Evolutionary conservation across 352 stramenopile genomes (phyloP).

Genomic region (Globisporangium nodosum): DNA sequence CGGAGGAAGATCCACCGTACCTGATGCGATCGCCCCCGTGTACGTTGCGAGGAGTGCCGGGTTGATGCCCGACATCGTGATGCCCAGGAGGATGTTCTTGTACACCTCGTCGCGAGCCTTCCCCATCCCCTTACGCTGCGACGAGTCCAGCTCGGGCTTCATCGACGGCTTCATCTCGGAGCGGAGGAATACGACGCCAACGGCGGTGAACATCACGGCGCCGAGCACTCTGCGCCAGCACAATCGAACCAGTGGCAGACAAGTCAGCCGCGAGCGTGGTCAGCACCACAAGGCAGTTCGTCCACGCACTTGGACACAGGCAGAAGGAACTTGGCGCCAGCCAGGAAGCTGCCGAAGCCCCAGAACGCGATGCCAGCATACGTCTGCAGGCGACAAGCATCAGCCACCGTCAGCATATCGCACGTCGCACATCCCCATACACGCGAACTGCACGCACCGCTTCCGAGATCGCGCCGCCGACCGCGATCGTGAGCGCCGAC

Average conservation of each 20-base stretch:
- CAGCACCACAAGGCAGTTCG: background rate
- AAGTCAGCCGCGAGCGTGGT: background rate
- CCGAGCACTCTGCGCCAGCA: conserved; percentile 50
- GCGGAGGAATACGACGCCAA: conserved; percentile 76
- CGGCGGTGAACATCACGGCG: conserved; percentile 80
- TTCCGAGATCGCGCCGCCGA: conserved; percentile 80
- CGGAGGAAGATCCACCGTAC: conserved; percentile 21
- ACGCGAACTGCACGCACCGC: conserved; percentile 28
- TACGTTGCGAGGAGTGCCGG: conserved; percentile 81
- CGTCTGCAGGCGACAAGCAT: conserved; percentile 30
- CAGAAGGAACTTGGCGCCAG: conserved; percentile 74
- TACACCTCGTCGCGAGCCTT: conserved; percentile 58
- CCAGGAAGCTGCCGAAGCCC: conserved; percentile 87
- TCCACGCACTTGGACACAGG: conserved; percentile 78
- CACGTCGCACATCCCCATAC: background rate
- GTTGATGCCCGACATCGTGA: conserved; percentile 88
- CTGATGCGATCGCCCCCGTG: conserved; percentile 81
- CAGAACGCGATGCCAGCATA: conserved; percentile 87
- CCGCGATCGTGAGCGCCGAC: conserved; percentile 68
- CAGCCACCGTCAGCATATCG: background rate
- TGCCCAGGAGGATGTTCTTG: conserved; percentile 78
- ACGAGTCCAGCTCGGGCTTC: conserved; percentile 44
- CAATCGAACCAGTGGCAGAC: background rate
- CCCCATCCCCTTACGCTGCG: conserved; percentile 42
- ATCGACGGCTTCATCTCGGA: conserved; percentile 76